phyloP scores from a whole-genome alignment of 2,329 filamentous ascomycete genomes.

The Myriosclerotinia curreyana region DNA sequence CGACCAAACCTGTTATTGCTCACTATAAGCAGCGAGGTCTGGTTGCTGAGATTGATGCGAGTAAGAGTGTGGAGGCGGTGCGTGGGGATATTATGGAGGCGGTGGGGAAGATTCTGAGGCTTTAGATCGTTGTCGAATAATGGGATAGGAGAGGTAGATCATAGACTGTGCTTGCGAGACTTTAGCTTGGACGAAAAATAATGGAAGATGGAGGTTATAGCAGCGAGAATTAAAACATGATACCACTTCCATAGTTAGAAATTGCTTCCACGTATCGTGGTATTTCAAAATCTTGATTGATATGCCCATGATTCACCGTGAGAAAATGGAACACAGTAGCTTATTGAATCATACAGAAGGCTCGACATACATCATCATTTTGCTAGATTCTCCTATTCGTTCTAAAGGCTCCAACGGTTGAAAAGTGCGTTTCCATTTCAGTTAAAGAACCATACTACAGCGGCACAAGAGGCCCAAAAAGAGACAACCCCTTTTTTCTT shows the following conservation, averaged over 20 bases:
- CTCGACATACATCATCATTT: neutral
- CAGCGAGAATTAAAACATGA: neutral
- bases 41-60: conserved; percentile 8
- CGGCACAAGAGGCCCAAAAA: neutral
- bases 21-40: neutral
- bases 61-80: neutral
- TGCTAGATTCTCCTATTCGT: neutral
- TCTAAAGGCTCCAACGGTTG: neutral
- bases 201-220: neutral
- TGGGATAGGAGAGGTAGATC: neutral
- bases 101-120: neutral
- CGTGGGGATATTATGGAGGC: neutral
- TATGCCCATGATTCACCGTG: neutral
- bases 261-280: neutral
- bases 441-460: neutral
- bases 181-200: neutral
- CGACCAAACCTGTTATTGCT: conserved; percentile 11
- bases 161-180: neutral
- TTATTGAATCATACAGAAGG: neutral
- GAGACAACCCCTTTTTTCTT: neutral
- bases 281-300: neutral
- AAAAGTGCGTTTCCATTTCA: neutral
- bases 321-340: neutral
- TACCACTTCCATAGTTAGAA: neutral
- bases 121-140: too few species aligned